These are phyloP conservation scores for Filobasidium floriforme DNA, from an alignment of 768 basidiomycete species.

Conservation along the genomic window DNA sequence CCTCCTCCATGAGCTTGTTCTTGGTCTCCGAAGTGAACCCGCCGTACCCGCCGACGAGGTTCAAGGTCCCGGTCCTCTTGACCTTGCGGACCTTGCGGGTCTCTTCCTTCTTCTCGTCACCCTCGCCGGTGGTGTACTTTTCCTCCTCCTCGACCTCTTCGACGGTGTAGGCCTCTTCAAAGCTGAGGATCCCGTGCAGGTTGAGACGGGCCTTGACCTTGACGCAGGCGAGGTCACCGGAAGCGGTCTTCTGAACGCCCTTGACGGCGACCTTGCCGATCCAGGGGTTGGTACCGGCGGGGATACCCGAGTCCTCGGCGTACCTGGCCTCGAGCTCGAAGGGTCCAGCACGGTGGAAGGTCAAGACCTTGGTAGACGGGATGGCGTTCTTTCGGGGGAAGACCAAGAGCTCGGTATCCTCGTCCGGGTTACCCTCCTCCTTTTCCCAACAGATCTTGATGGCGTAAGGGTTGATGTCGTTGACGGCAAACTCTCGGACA, in stretches of 20 bases:
- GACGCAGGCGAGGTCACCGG: slow-evolving; percentile 68
- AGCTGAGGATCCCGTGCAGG: slow-evolving; percentile 74
- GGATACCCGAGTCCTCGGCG: slow-evolving; percentile 58
- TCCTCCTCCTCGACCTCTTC: slow-evolving; percentile 69
- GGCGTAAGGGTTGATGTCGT: slow-evolving; percentile 78
- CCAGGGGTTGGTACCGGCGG: slow-evolving; percentile 76
- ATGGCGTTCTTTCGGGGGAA: slow-evolving; percentile 77
- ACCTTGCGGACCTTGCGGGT: slow-evolving; percentile 72
- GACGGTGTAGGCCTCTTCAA: slow-evolving; percentile 68
- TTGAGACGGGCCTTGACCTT: slow-evolving; percentile 88
- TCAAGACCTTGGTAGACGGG: slow-evolving; percentile 90
- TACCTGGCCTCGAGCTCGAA: slow-evolving; percentile 86
- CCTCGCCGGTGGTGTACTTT: slow-evolving; percentile 61
- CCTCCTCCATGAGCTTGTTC: slow-evolving; percentile 66
- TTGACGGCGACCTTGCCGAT: slow-evolving; percentile 74
- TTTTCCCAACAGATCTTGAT: slow-evolving; percentile 85
- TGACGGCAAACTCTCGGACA: slow-evolving; percentile 84
- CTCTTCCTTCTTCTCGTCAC: slow-evolving; percentile 52
- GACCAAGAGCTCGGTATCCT: slow-evolving; percentile 76
- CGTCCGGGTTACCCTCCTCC: slow-evolving; percentile 67
- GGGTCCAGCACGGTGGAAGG: slow-evolving; percentile 79
- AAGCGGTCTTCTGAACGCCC: slow-evolving; percentile 59
- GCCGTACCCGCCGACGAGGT: slow-evolving; percentile 60
- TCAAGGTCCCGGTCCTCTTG: slow-evolving; percentile 72
- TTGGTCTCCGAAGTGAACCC: slow-evolving; percentile 60